These are phyloP conservation scores for Xylariaceae sp. DNA, from an alignment of 2,329 filamentous ascomycete genomes.

Conservation along the genomic window DNA sequence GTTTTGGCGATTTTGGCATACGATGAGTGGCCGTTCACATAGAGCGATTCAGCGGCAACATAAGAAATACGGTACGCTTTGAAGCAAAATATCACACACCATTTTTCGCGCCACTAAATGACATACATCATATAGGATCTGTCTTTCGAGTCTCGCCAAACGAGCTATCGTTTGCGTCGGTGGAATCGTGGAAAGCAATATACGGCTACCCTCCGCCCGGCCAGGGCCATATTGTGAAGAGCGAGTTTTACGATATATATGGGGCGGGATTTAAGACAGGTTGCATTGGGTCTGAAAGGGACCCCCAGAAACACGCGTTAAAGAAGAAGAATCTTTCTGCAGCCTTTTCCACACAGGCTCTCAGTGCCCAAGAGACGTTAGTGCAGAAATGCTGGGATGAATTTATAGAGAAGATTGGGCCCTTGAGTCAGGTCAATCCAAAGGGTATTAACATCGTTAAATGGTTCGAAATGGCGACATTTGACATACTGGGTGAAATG, in stretches of 20 bases:
- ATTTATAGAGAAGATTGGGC: conserved; percentile 6
- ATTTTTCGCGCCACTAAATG: no score
- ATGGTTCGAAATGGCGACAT: conserved; percentile 12
- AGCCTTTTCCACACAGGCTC: conserved; percentile 9
- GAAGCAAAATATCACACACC: background rate
- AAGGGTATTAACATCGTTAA: conserved; percentile 9
- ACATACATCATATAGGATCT: background rate
- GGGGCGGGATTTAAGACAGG: background rate
- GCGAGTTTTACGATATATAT: background rate
- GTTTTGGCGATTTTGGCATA: background rate
- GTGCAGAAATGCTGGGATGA: conserved; percentile 2
- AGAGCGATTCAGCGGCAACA: background rate
- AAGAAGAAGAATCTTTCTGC: background rate
- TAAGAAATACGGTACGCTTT: background rate
- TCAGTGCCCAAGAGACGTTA: conserved; percentile 12
- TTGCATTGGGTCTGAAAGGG: background rate
- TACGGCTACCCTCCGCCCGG: background rate
- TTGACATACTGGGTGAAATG: conserved; percentile 22
- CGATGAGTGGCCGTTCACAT: background rate
- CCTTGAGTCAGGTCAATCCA: background rate
- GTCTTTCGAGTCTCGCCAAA: background rate
- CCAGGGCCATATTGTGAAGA: background rate
- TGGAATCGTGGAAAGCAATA: background rate
- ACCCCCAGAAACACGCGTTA: background rate
- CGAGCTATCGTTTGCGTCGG: background rate